Conservation (phyloP, 768 basidiomycete genomes). For the Cubamyces sp. region DNA sequence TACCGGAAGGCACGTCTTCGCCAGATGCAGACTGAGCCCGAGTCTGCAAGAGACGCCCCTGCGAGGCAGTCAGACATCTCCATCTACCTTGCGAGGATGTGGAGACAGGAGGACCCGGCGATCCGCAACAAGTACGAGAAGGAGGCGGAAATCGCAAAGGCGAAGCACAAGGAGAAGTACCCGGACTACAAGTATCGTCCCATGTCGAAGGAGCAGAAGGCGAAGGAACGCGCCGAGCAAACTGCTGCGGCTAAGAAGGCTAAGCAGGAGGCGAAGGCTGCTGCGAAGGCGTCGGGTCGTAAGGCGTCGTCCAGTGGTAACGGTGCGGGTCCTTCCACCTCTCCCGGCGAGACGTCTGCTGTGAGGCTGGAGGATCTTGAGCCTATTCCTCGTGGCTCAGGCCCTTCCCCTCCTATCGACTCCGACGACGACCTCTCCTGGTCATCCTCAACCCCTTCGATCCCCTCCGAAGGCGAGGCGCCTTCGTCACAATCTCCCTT, state of each 20-base stretch:
- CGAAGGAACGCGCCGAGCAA: not conserved
- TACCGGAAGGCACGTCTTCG: slow-evolving; percentile 24
- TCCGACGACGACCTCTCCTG: slow-evolving; percentile 8
- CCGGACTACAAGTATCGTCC: slow-evolving; percentile 36
- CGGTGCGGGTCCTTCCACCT: not conserved
- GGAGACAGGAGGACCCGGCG: slow-evolving; percentile 2
- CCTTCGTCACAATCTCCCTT: not conserved
- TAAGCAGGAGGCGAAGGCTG: slow-evolving; percentile 18
- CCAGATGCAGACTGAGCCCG: not conserved
- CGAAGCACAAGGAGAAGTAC: slow-evolving; percentile 30
- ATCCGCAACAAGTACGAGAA: slow-evolving; percentile 22
- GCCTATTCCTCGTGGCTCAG: slow-evolving; percentile 6
- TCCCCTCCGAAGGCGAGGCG: not conserved
- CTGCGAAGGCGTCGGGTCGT: slow-evolving; percentile 9
- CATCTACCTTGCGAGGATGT: slow-evolving; percentile 2
- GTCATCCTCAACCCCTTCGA: not conserved
- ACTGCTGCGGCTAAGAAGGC: not conserved
- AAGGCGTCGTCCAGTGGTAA: not conserved
- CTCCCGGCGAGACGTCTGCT: not conserved
- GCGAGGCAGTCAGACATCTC: slow-evolving; percentile 21
- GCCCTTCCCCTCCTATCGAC: slow-evolving; percentile 19
- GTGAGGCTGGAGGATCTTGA: not conserved
- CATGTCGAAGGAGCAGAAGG: slow-evolving; percentile 29
- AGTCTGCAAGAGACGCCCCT: not conserved
- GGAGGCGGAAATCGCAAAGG: slow-evolving; percentile 27